phyloP scores from a whole-genome alignment of 2,329 filamentous ascomycete species.

The Triangularia setosa region DNA sequence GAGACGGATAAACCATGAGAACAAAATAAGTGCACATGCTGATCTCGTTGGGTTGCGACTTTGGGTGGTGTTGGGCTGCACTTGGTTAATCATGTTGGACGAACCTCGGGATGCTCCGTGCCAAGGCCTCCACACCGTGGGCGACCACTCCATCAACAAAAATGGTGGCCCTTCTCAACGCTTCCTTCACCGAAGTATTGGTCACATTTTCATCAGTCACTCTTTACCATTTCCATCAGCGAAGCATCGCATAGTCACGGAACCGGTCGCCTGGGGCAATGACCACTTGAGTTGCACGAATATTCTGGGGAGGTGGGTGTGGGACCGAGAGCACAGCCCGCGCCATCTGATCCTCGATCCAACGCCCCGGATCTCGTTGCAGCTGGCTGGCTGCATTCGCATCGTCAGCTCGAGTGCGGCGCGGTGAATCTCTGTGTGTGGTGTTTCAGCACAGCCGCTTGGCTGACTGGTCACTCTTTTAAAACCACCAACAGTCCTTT shows the following conservation, averaged over 20 bases:
- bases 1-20: neutral
- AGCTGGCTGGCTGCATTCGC: neutral
- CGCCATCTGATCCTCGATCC: neutral
- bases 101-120: constrained; percentile 4
- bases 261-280: neutral
- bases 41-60: too few relatives aligned
- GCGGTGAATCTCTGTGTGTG: neutral
- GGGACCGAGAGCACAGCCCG: neutral
- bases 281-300: neutral
- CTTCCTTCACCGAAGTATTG: neutral
- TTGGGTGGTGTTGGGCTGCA: neutral
- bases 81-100: neutral
- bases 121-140: neutral
- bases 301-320: neutral
- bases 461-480: neutral
- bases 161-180: neutral
- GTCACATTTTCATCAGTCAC: neutral
- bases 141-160: neutral
- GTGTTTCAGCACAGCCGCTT: neutral
- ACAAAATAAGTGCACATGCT: constrained; percentile 1
- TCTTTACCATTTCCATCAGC: neutral
- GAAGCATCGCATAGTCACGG: neutral
- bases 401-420: neutral
- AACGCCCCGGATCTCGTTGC: neutral
- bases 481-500: neutral